phyloP scores from a whole-genome alignment of 2,329 filamentous ascomycete species.

The Lecanicillium sp. region DNA sequence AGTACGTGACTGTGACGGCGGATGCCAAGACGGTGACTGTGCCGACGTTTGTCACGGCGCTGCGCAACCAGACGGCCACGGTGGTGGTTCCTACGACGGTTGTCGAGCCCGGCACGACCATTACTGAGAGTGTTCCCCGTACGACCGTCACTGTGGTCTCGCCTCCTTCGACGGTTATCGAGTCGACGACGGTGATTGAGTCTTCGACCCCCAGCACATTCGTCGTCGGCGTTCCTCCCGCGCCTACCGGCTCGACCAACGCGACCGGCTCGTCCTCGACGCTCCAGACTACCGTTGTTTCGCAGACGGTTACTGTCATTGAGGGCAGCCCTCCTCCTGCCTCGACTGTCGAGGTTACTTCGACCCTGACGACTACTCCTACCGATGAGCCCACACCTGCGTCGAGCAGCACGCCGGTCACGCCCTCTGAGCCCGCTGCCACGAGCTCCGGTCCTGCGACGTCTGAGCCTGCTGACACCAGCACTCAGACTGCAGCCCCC shows the following conservation, averaged over 20 bases:
- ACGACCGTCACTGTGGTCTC: not conserved
- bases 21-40: conserved; percentile 1
- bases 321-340: not conserved
- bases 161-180: conserved; percentile 6
- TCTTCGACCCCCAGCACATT: conserved; percentile 20
- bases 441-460: conserved; percentile 16
- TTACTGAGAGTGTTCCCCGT: no score
- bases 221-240: conserved; percentile 17
- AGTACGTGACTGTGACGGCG: conserved; percentile 21
- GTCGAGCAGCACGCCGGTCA: conserved; percentile 4
- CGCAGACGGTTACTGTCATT: not conserved
- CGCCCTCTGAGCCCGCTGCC: conserved; percentile 13
- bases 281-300: not conserved
- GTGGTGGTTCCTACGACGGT: conserved; percentile 20
- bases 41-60: not conserved
- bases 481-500: no score
- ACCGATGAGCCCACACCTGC: not conserved
- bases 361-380: not conserved
- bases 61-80: conserved; percentile 19
- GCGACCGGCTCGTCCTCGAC: not conserved
- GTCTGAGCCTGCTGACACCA: no score
- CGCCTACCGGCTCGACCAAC: conserved; percentile 13
- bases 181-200: conserved; percentile 26
- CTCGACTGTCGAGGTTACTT: not conserved
- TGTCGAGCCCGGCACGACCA: no score